Evolutionary conservation across 768 basidiomycete genomes (phyloP), one percentile per base, ranked within the genome.

Genomic region (Rhodotorula kratochvilovae): DNA sequence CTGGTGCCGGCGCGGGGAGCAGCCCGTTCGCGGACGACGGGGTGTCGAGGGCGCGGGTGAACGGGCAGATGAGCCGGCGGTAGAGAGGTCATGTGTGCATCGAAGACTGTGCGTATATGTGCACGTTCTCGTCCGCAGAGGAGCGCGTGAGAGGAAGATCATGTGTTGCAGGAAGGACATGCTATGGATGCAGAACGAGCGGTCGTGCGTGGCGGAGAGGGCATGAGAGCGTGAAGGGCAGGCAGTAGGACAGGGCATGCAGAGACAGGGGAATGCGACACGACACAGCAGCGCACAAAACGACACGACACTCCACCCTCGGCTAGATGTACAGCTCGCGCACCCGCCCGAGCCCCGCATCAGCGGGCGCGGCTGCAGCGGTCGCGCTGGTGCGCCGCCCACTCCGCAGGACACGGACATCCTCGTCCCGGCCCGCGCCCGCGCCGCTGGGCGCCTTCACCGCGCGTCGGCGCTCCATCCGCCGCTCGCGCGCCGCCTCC

Each of bases 281-380:
- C 27, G 5, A 45, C 39, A 25, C 36, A 57, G 23, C 12, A 13
- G 29, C 31, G 59, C 17, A 21, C 17, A 16, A n/a, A 19, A 6
- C 45, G 21, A 23, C 5, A 7, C 27, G 16, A 6, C 5, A 31
- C 1, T n/a, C n/a, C n/a, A n/a, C n/a, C n/a, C n/a, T n/a, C n/a
- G n/a, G 27, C 27, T 11, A 64, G 63, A 64, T 64, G 54, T 33
- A 64, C 63, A 64, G 43, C 54, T 64, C 63, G 19, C 63, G 16
- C 12, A 64, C 42, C 43, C 33, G 45, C 11, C 29, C 54, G 33
- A 35, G 42, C 19, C 42, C 63, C 17, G 29, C 63, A 11, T 64
- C 54, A 0, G 19, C 36, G 36, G 53, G 35, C 39, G n/a, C 27
- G 25, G 1, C 12, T 21, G 43, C 15, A 6, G n/a, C 29, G 3